Base-by-base conservation (phyloP, 2,329 filamentous ascomycete genomes). In the Talaromyces sp. region DNA sequence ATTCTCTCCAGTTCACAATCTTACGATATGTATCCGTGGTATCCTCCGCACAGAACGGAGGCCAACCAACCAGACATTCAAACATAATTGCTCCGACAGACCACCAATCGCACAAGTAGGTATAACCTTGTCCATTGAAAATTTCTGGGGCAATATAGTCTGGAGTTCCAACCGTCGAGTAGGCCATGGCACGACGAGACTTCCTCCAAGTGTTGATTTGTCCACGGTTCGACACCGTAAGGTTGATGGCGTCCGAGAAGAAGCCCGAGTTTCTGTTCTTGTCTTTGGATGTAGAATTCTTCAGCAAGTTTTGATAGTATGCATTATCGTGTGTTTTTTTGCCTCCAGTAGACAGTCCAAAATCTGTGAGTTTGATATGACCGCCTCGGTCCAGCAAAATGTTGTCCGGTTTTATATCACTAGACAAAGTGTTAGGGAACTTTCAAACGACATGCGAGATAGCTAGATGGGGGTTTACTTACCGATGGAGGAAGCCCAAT, bases 181-280 rank as follows among this genome's bases (percentile, higher is more conserved):
- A 99, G 13, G 94, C 94, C 84, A 99, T 93, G 73, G 96, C 84
- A 69, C 94, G 85, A 69, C 94, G 88, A 58, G 93, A 97, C 70
- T 96, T 94, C 73, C 94, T 85, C 94, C 94, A 99, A 68, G 96
- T 96, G 76, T 97, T 99, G 78, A 99, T 97, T 75, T 96, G 91
- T 58, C 91, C 88, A 72, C 94, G 90, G 77, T 99, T 97, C 77
- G 91, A 96, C 66, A 99, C 94, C 17, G 94, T 99, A 66, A 99
- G 77, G 73, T 97, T 96, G 73, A 99, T 99, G 74, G 97, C 93
- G 74, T 99, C 94, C 50, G 74, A 77, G 69, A 99, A 87, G 65
- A 92, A 93, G 65, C 97, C 91, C 1, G 93, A 97, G 75, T 89
- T 94, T 60, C 94, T 85, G 76, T 97, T 95, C 63, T 85, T 83